These are phyloP conservation scores for Euphorbia tirucalli DNA, from an alignment of 345 rosid genomes.

Conservation along the genomic window DNA sequence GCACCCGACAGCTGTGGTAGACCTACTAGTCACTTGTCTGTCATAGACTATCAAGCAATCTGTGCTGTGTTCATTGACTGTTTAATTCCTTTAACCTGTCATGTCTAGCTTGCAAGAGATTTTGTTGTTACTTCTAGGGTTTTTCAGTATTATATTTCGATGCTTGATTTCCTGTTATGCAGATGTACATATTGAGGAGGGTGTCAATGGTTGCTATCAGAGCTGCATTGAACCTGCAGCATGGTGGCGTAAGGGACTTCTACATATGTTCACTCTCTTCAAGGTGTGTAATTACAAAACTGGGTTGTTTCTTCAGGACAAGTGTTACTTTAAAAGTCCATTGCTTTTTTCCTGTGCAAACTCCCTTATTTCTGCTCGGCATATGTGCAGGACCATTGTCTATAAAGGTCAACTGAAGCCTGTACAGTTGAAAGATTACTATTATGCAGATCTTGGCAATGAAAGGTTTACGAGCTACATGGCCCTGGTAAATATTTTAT, in stretches of 20 bases:
- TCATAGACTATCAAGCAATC: background rate
- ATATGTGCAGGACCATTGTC: conserved; percentile 74
- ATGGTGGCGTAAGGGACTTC: conserved; percentile 84
- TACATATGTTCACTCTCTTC: conserved; percentile 98
- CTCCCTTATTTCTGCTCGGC: background rate
- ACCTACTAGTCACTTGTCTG: background rate
- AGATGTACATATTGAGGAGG: conserved; percentile 96
- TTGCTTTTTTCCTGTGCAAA: background rate
- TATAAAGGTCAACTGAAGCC: conserved; percentile 98
- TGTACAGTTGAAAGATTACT: conserved; percentile 79
- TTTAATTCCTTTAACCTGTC: background rate
- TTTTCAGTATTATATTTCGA: background rate
- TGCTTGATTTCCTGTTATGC: conserved; percentile 21
- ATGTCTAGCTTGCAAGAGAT: background rate
- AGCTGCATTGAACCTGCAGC: conserved; percentile 82
- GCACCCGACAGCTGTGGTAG: no score
- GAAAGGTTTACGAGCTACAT: conserved; percentile 99
- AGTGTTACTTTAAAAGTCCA: background rate
- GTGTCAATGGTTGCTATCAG: conserved; percentile 96
- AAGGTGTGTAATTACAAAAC: conserved; percentile 42
- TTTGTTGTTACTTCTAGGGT: background rate
- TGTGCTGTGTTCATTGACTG: background rate
- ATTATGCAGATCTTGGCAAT: conserved; percentile 95
- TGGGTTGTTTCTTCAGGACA: background rate
- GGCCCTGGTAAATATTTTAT: conserved; percentile 99